Conservation (phyloP, 192 early-diverging fungal species). For the Coemansia sp. region DNA sequence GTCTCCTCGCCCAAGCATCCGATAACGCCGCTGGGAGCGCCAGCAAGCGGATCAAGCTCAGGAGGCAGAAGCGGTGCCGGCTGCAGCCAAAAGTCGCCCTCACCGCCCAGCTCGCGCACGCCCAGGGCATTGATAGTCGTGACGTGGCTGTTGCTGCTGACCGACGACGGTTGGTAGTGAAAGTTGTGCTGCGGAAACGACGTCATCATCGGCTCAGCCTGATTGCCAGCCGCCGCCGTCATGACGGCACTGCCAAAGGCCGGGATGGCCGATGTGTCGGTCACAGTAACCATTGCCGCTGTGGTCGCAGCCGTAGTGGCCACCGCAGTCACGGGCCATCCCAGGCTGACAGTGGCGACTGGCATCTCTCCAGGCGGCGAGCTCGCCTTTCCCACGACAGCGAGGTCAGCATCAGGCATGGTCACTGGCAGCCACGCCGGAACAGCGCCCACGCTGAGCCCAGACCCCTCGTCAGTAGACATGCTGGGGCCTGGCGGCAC, state of each 20-base stretch:
- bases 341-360: conserved; percentile 21
- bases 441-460: conserved; percentile 31
- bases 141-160: conserved; percentile 6
- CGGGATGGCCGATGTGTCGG: not conserved
- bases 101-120: conserved; percentile 37
- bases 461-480: conserved; percentile 25
- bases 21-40: conserved; percentile 14
- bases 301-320: conserved; percentile 8
- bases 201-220: conserved; percentile 8
- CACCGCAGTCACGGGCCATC: conserved; percentile 34
- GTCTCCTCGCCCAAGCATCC: conserved; percentile 44
- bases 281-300: not conserved
- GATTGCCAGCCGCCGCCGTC: not conserved
- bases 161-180: not conserved
- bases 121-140: conserved; percentile 48
- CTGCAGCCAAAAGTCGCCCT: conserved; percentile 38
- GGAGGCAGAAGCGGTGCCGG: conserved; percentile 42
- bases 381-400: not conserved
- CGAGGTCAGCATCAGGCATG: not conserved
- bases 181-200: conserved; percentile 5
- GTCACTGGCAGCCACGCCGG: conserved; percentile 35
- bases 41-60: conserved; percentile 26
- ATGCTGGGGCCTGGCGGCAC: conserved; percentile 36
- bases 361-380: not conserved
- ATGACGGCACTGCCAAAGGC: not conserved